Percentiles rank a stretch among this genome's conserved stretches.
Conservation (phyloP, 192 early-diverging fungal genomes). For the Globomyces pollinis-pini region DNA sequence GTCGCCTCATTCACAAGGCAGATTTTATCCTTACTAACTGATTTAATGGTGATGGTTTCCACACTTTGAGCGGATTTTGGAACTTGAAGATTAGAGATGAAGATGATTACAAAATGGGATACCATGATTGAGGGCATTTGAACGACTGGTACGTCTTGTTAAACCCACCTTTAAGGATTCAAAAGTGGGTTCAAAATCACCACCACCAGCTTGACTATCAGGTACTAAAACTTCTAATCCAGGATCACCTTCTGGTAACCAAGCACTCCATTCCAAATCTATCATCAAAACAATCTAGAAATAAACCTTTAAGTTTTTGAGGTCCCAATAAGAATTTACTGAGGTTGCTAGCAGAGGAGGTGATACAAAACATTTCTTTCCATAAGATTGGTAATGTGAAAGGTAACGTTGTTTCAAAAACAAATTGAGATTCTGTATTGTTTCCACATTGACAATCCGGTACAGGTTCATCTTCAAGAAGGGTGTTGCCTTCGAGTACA, state of each 20-base stretch:
- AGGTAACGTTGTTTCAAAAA: not conserved
- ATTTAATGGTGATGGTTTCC: not conserved
- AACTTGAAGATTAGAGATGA: too few species aligned
- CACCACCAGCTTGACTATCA: not conserved
- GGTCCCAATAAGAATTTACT: not conserved
- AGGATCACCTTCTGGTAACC: not conserved
- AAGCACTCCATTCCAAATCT: not conserved
- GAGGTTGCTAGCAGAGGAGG: not conserved
- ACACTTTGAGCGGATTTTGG: not conserved
- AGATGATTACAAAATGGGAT: conserved; percentile 1
- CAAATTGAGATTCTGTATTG: too few species aligned
- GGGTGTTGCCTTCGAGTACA: too few species aligned
- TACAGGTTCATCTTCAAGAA: too few species aligned
- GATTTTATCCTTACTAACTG: not conserved
- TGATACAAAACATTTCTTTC: not conserved
- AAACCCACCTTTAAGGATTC: not conserved
- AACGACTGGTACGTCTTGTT: not conserved
- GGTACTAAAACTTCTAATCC: not conserved
- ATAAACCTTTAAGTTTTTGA: conserved; percentile 3
- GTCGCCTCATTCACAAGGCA: not conserved
- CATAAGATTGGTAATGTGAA: not conserved
- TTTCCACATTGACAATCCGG: too few species aligned
- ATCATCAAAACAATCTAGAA: too few species aligned
- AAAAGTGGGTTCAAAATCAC: not conserved
- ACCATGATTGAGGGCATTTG: not conserved